A percentile compares a stretch with the other conserved stretches of the same genome.
Evolutionary conservation across 176 grass and related monocot species (phyloP).

Genomic region (Chrysopogon serrulatus): DNA sequence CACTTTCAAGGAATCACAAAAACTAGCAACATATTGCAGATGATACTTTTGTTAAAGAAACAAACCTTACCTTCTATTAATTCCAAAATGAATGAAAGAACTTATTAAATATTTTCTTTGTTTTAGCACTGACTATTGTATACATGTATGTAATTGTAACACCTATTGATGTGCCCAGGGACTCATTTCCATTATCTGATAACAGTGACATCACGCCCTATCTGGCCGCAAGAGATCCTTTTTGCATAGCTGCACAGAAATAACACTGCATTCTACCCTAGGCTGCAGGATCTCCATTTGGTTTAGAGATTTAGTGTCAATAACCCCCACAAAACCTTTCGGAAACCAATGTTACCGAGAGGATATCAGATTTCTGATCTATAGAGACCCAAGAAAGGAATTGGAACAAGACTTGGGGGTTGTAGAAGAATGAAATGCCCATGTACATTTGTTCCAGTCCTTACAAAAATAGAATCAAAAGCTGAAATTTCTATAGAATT

Average conservation of each 20-base stretch:
- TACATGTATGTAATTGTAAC: not conserved
- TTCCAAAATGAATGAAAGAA: not conserved
- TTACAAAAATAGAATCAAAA: not conserved
- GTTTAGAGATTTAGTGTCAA: not conserved
- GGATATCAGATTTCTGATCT: not conserved
- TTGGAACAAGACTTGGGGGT: not conserved
- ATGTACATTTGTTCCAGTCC: conserved; percentile 1
- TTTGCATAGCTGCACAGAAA: not conserved
- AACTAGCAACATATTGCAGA: not conserved
- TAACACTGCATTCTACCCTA: not conserved
- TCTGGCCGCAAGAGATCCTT: not conserved
- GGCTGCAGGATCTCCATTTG: not conserved
- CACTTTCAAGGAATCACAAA: not conserved
- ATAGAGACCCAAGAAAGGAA: not conserved
- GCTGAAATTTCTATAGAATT: not conserved
- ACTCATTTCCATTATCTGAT: not conserved
- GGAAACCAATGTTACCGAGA: not conserved
- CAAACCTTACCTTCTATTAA: not conserved
- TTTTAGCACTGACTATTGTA: not conserved
- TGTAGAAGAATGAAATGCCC: conserved; percentile 16
- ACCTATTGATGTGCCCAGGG: not conserved
- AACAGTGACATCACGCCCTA: not conserved
- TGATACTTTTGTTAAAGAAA: not conserved
- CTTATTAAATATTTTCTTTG: not conserved
- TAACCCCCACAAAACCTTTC: not conserved